Base-by-base conservation (phyloP, 2,329 filamentous ascomycete species). In the Berkeleyomyces basicola region DNA sequence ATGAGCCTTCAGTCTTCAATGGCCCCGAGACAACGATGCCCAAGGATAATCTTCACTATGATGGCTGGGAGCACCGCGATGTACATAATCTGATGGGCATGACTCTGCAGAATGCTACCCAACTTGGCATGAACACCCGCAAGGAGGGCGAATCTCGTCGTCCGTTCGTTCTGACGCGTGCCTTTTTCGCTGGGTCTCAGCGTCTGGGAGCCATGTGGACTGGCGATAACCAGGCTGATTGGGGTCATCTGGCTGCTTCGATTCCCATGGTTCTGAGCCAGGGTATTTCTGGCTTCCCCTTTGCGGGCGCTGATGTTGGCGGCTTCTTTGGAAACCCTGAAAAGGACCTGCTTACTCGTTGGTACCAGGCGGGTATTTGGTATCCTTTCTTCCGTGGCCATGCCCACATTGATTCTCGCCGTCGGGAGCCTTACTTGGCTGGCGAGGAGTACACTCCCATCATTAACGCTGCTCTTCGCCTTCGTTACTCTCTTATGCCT, bases 351-450 rank as follows among this genome's bases (percentile, higher is more conserved):
- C 80, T 95, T 68, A 88, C 88, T 9, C 85, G 93, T 46, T 99
- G 93, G 93, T 99, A 96, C 74, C 93, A 99, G 74, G 84, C 91
- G 42, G 93, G 93, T 66, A 88, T 89, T 63, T 99, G 95, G 78
- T 97, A 97, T 72, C 93, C 93, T 6, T 99, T 97, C 78, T 95
- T 97, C 87, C 88, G 93, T 66, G 93, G 84, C 1, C 93, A 99
- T 71, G 93, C 93, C 5, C 93, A 99, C 73, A 97, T 97, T 65
- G 93, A 99, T 70, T 88, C 93, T 46, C 89, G 93, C 55, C 87
- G 93, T 36, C 87, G 93, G 61, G 93, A 99, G 75, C 93, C 93
- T 2, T 99, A 97, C 71, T 78, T 97, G 64, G 79, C 85, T 9
- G 87, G 88, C 9, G 87, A 93, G 65, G 90, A 91, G 0, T 90